Conservation (phyloP, 768 basidiomycete species). For the Sistotremastrum niveocremeum region DNA sequence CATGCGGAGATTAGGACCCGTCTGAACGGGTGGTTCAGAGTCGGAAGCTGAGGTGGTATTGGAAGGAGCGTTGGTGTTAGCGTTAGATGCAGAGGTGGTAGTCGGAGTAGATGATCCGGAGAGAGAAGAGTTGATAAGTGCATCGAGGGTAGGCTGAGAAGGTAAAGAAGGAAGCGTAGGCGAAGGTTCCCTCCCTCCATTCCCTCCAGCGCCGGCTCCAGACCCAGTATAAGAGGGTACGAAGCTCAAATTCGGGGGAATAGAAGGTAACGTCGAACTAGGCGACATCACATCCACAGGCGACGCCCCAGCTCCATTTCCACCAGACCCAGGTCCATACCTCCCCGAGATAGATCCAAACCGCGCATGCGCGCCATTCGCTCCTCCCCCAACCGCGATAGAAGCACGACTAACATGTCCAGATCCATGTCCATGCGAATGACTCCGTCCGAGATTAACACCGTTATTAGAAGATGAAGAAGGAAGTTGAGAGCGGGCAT, state of each 20-base stretch:
- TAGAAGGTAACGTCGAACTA: conserved; percentile 44
- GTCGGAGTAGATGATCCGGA: conserved; percentile 49
- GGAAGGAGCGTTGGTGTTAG: conserved; percentile 19
- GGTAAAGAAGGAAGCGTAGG: conserved; percentile 73
- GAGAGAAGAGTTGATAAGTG: conserved; percentile 67
- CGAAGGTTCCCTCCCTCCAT: conserved; percentile 38
- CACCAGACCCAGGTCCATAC: not conserved
- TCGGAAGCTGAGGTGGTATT: not conserved
- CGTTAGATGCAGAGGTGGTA: conserved; percentile 45
- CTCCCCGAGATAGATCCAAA: conserved; percentile 10
- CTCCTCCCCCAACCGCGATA: not conserved
- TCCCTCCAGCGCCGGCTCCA: conserved; percentile 27
- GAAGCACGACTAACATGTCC: conserved; percentile 23
- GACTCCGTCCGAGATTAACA: conserved; percentile 15
- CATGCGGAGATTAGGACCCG: conserved; percentile 55
- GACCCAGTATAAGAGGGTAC: conserved; percentile 12
- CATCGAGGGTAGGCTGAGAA: conserved; percentile 72
- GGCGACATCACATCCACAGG: conserved; percentile 15
- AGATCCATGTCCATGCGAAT: conserved; percentile 23
- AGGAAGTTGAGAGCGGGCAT: conserved; percentile 50
- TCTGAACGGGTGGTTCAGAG: not conserved
- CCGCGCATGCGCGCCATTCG: not conserved
- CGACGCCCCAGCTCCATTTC: not conserved
- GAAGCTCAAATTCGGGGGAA: conserved; percentile 18
- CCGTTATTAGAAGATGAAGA: conserved; percentile 47